These are phyloP conservation scores for Coniosporium tulheliwenetii DNA, from an alignment of 2,329 filamentous ascomycete species.

Conservation along the genomic window DNA sequence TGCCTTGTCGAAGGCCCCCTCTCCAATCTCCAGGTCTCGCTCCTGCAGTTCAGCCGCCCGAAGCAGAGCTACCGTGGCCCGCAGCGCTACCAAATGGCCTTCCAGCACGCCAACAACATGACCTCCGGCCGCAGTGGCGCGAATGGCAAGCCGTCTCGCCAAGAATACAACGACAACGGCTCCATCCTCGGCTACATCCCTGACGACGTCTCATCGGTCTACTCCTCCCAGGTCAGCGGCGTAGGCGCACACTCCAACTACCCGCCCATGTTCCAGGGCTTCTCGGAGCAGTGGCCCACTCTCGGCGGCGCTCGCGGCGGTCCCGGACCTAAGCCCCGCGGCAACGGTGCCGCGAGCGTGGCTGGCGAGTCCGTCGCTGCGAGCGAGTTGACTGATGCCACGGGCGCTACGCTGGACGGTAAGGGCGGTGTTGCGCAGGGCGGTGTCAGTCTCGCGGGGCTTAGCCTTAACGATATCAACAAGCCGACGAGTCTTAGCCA, in stretches of 20 bases:
- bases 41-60: constrained; percentile 87
- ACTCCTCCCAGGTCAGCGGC: constrained; percentile 78
- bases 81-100: constrained; percentile 72
- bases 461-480: constrained; percentile 56
- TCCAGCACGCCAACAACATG: constrained; percentile 49
- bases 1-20: constrained; percentile 92
- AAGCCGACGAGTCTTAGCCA: constrained; percentile 63
- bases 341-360: constrained; percentile 52
- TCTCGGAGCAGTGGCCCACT: constrained; percentile 80
- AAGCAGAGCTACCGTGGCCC: constrained; percentile 84
- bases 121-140: constrained; percentile 27
- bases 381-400: constrained; percentile 77
- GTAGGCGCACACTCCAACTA: constrained; percentile 70
- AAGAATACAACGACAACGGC: constrained; percentile 54
- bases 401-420: constrained; percentile 58
- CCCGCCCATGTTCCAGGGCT: constrained; percentile 89
- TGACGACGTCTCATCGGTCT: constrained; percentile 91
- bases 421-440: constrained; percentile 61
- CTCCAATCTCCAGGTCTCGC: constrained; percentile 86
- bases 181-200: constrained; percentile 93
- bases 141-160: constrained; percentile 16
- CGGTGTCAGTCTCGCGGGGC: constrained; percentile 75
- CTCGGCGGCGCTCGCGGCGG: constrained; percentile 54
- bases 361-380: constrained; percentile 87
- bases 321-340: constrained; percentile 37